A percentile compares a stretch with the other conserved stretches of the same genome.
Conservation (phyloP, 768 basidiomycete genomes). For the Tulasnella sp. region DNA sequence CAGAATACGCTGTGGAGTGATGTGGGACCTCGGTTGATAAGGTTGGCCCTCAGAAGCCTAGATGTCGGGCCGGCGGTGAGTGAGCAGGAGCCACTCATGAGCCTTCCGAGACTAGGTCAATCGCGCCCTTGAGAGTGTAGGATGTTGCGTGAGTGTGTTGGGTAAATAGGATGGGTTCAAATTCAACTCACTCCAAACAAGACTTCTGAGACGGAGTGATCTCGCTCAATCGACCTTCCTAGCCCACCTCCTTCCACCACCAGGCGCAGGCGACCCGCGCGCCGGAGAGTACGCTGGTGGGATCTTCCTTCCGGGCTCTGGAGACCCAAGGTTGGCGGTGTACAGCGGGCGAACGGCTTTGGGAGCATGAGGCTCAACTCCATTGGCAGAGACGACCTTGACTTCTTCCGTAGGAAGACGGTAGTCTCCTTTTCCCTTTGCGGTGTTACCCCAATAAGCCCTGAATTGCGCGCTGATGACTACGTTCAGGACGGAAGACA, state of each 20-base stretch:
- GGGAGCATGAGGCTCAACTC: not conserved
- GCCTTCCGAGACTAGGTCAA: no score
- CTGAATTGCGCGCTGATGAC: slow-evolving; percentile 81
- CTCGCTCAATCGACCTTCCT: slow-evolving; percentile 50
- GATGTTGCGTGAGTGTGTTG: no score
- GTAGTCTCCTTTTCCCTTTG: slow-evolving; percentile 29
- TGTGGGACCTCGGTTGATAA: no score
- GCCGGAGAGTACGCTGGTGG: slow-evolving; percentile 31
- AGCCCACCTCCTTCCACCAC: slow-evolving; percentile 56
- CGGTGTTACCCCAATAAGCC: slow-evolving; percentile 66
- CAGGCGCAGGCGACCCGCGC: slow-evolving; percentile 37
- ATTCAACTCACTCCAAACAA: no score
- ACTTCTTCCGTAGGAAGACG: slow-evolving; percentile 23
- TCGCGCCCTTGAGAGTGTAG: no score
- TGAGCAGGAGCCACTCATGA: no score
- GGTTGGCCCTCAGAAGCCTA: no score
- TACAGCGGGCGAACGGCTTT: slow-evolving; percentile 32
- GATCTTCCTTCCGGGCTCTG: slow-evolving; percentile 33
- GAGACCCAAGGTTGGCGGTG: slow-evolving; percentile 35
- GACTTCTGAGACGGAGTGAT: not conserved
- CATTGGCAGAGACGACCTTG: not conserved
- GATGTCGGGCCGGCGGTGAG: no score
- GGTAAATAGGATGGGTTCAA: no score
- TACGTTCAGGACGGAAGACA: slow-evolving; percentile 74
- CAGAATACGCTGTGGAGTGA: no score